phyloP scores from a whole-genome alignment of 192 early-diverging fungal species.

The Podila epicladia region DNA sequence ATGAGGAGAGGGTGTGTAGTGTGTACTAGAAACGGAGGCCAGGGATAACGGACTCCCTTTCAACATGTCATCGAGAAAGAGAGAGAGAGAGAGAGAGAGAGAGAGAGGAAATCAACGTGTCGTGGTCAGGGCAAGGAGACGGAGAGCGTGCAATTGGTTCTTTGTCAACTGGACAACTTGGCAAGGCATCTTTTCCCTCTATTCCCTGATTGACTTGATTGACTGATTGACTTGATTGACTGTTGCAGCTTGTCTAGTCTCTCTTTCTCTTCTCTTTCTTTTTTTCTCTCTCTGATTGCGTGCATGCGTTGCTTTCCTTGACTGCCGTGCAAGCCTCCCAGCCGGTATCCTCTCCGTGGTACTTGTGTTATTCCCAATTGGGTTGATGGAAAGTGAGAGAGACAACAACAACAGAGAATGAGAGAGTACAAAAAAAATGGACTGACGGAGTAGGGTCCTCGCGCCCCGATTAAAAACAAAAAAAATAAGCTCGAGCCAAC shows the following conservation, averaged over 20 bases:
- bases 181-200: background rate
- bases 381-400: background rate
- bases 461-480: slow-evolving; percentile 1
- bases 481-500: background rate
- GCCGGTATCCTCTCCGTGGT: background rate
- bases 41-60: too few species aligned
- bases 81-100: background rate
- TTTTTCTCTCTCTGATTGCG: background rate
- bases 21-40: too few species aligned
- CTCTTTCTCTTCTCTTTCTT: background rate
- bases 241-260: too few species aligned
- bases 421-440: background rate
- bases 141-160: background rate
- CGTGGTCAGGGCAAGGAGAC: background rate
- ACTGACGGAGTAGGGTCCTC: background rate
- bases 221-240: background rate
- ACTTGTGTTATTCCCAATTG: background rate
- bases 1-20: too few species aligned
- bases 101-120: background rate
- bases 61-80: background rate
- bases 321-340: background rate
- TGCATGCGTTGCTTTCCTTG: background rate
- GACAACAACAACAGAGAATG: too few species aligned
- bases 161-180: background rate
- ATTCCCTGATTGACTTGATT: too few species aligned